Conservation (phyloP, 306 rosid genomes). For the Prunus campanulata region DNA sequence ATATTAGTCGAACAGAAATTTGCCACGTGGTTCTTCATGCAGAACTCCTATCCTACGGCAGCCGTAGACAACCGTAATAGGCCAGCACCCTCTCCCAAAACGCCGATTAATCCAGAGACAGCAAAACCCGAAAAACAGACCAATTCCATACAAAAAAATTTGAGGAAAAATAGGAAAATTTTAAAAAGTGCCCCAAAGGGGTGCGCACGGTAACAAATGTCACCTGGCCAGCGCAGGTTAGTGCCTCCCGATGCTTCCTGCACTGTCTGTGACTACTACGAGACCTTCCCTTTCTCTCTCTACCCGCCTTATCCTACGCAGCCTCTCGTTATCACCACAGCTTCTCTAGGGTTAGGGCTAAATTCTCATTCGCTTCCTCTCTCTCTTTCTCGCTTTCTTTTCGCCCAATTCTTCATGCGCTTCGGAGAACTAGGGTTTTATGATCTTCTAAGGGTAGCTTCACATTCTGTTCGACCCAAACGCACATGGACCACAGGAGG, state of each 20-base stretch:
- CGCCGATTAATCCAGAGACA: neutral
- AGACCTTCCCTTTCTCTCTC: conserved; percentile 22
- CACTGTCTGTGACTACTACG: conserved; percentile 3
- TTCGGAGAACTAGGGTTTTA: conserved; percentile 27
- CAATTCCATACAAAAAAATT: neutral
- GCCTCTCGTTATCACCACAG: conserved; percentile 27
- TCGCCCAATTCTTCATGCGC: conserved; percentile 33
- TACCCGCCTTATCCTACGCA: conserved; percentile 58
- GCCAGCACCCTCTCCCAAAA: neutral
- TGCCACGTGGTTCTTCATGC: neutral
- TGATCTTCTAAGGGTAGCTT: conserved; percentile 15
- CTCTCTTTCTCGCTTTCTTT: conserved; percentile 17
- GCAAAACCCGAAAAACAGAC: neutral
- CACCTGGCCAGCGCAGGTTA: conserved; percentile 14
- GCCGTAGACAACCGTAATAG: neutral
- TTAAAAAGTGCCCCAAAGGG: neutral
- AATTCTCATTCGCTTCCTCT: neutral
- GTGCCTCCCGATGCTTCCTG: neutral
- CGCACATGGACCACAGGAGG: conserved; percentile 65
- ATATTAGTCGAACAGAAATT: neutral
- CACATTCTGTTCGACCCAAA: conserved; percentile 9
- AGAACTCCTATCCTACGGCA: neutral
- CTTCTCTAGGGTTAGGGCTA: conserved; percentile 33
- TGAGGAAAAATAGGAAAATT: neutral
- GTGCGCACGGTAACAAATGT: conserved; percentile 37